Base-by-base conservation (phyloP, 345 rosid genomes). In the Euphorbia tirucalli region DNA sequence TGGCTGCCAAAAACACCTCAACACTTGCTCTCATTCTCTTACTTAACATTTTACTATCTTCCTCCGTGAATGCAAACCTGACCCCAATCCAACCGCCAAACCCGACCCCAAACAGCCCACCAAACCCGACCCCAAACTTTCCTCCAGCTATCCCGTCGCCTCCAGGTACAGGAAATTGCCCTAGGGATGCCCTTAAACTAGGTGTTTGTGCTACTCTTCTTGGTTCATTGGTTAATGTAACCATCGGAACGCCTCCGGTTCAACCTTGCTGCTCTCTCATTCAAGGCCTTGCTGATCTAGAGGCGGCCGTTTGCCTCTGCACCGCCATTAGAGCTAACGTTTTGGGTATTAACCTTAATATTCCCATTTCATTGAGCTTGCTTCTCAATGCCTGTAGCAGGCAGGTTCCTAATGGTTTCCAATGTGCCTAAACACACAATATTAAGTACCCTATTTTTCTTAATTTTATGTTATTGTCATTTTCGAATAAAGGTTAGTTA, bases 261-360 rank as follows among this genome's bases (percentile, higher is more conserved):
- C 31, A 71, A 66, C 89, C 87, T 39, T 85, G 89, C 77, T 85
- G 89, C 71, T 66, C 76, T 70, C 82, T 85, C 63, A 58, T 85
- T 43, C 65, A 78, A 65, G 87, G 85, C 56, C 87, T 85, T 3
- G 84, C 77, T 43, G 84, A 85, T 75, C 77, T 83, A 54, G 89
- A 85, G 67, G 87, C 89, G 24, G 87, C 89, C 43, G 73, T 78
- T 46, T 85, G 89, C 75, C 89, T 85, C 41, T 85, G 89, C 80
- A 85, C 89, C 2, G 87, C 87, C 32, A 78, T 86, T 44, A 83
- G 76, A 80, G 87, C 83, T 58, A 83, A 82, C 69, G 19, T 86
- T 68, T 74, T 86, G 72, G 89, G 89, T 27, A 79, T 86, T 73
- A 79, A 82, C 80, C 81, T 86, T 41, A 82, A 86, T 72, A 27